These are phyloP conservation scores for Saururus chinensis DNA, from an alignment of 164 flowering plant species.

Conservation along the genomic window DNA sequence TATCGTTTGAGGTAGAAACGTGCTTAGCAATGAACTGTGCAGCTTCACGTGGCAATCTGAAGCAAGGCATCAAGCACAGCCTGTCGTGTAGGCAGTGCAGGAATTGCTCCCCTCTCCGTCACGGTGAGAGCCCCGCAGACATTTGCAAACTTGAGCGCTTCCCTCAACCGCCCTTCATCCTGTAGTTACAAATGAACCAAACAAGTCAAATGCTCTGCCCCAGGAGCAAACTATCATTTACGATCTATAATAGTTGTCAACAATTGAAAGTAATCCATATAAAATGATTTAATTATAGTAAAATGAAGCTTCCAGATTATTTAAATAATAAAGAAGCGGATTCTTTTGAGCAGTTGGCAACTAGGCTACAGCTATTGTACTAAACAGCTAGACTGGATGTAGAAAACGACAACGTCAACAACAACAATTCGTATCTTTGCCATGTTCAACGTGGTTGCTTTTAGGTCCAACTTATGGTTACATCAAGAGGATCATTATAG, in stretches of 20 bases:
- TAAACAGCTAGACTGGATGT: background rate
- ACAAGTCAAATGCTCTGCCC: background rate
- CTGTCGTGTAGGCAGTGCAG: slow-evolving; percentile 71
- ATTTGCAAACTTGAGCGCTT: slow-evolving; percentile 76
- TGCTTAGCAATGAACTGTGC: too few relatives aligned
- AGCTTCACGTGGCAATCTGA: slow-evolving; percentile 7
- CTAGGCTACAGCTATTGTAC: background rate
- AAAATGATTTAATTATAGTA: background rate
- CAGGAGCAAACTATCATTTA: background rate
- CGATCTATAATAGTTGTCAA: background rate
- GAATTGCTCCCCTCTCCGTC: slow-evolving; percentile 90
- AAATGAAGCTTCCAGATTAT: background rate
- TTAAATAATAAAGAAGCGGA: background rate
- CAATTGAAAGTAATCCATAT: background rate
- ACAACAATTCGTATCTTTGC: background rate
- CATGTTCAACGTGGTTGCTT: background rate
- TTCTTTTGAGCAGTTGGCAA: background rate
- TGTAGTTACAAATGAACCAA: slow-evolving; percentile 7
- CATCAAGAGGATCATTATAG: background rate
- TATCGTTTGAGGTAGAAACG: too few relatives aligned
- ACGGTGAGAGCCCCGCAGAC: slow-evolving; percentile 90
- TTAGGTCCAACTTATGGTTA: background rate
- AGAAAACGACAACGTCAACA: background rate
- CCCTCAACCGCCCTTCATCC: slow-evolving; percentile 63
- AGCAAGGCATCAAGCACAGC: slow-evolving; percentile 47